A percentile compares a stretch with the other conserved stretches of the same genome.
These are phyloP conservation scores for Fagus sylvatica DNA, from an alignment of 306 rosid genomes.

Conservation along the genomic window DNA sequence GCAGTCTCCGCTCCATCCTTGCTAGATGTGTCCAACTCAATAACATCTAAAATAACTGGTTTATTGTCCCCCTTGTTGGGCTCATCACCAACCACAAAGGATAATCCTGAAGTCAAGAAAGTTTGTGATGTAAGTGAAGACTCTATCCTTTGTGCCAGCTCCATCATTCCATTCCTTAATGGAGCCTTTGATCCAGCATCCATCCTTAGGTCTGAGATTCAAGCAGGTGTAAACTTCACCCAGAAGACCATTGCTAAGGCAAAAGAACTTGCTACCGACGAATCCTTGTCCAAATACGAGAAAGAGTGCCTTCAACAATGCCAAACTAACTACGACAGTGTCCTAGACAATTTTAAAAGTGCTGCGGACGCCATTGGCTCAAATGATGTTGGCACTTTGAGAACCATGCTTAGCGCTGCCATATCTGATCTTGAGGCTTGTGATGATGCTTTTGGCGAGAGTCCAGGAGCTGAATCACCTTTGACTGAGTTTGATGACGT, in stretches of 20 bases:
- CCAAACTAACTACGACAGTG: not conserved
- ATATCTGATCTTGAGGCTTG: not conserved
- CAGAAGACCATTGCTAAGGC: not conserved
- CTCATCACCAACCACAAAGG: not conserved
- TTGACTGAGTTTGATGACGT: not conserved
- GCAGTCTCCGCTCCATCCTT: no score
- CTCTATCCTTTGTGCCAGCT: not conserved
- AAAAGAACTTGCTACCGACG: not conserved
- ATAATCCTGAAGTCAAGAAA: not conserved
- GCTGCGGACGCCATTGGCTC: not conserved
- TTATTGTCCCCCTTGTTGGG: no score
- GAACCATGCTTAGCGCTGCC: not conserved
- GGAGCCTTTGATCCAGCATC: not conserved
- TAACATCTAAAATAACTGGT: not conserved
- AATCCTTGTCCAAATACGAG: not conserved
- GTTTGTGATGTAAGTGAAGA: not conserved
- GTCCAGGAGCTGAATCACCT: not conserved
- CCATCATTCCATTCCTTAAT: not conserved
- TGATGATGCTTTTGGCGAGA: not conserved
- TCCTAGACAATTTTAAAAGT: not conserved
- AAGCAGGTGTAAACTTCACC: not conserved
- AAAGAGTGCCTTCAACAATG: not conserved
- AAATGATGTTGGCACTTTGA: not conserved
- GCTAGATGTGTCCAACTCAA: no score
- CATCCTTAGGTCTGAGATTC: not conserved